phyloP scores from a whole-genome alignment of 1,284 basidiomycete genomes.

The Malassezia cuniculi region DNA sequence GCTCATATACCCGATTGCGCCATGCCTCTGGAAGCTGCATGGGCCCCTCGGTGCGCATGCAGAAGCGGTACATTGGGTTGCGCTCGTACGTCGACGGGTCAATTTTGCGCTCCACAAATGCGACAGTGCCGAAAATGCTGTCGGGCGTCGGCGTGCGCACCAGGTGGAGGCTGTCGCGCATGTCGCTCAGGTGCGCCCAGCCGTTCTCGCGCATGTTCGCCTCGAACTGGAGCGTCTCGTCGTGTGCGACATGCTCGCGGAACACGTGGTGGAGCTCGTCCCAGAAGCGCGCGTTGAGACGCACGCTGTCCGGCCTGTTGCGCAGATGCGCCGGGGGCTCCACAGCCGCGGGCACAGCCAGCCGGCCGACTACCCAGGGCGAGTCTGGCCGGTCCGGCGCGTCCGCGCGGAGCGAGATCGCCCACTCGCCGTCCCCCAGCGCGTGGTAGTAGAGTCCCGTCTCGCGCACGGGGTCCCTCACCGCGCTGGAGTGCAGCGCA shows the following conservation, averaged over 20 bases:
- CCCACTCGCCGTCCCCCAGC: slow-evolving; percentile 16
- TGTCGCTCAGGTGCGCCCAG: slow-evolving; percentile 38
- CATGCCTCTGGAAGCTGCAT: slow-evolving; percentile 26
- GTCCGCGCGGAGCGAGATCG: slow-evolving; percentile 19
- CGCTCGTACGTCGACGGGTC: slow-evolving; percentile 28
- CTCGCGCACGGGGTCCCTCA: slow-evolving; percentile 19
- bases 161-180: slow-evolving; percentile 32
- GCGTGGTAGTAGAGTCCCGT: slow-evolving; percentile 31
- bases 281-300: slow-evolving; percentile 27
- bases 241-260: slow-evolving; percentile 22
- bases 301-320: slow-evolving; percentile 22
- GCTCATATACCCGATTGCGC: slow-evolving; percentile 7
- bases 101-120: slow-evolving; percentile 29
- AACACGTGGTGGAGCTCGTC: slow-evolving; percentile 30
- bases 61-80: slow-evolving; percentile 34
- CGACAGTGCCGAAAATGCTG: slow-evolving; percentile 34
- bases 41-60: slow-evolving; percentile 31
- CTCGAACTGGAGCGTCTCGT: slow-evolving; percentile 31
- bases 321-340: slow-evolving; percentile 20
- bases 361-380: slow-evolving; percentile 16
- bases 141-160: slow-evolving; percentile 36
- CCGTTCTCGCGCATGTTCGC: slow-evolving; percentile 30
- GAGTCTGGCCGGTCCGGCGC: slow-evolving; percentile 10
- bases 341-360: slow-evolving; percentile 12
- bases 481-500: not conserved